These are phyloP conservation scores for Ustilago sp. DNA, from an alignment of 1,284 basidiomycete species.

Conservation along the genomic window DNA sequence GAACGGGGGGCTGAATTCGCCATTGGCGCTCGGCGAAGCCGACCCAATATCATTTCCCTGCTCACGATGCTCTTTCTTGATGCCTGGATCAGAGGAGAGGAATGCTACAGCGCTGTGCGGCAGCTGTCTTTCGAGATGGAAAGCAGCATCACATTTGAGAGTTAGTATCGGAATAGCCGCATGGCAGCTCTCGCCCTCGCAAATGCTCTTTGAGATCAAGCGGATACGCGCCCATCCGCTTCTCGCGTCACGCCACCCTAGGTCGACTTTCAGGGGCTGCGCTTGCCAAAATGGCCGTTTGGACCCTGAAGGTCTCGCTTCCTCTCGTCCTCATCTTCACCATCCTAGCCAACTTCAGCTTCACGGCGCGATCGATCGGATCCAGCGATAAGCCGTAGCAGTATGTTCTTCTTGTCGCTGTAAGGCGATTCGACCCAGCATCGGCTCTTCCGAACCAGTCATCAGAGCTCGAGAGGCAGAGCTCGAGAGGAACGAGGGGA, in stretches of 20 bases:
- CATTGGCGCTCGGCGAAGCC: not conserved
- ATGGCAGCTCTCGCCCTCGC: not conserved
- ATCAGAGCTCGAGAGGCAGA: not conserved
- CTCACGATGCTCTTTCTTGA: not conserved
- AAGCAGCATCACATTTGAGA: not conserved
- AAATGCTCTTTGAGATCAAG: slow-evolving; percentile 2
- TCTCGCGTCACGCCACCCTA: slow-evolving; percentile 15
- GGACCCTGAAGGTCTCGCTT: slow-evolving; percentile 18
- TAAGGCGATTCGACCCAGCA: not conserved
- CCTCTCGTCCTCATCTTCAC: not conserved
- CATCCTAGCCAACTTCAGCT: not conserved
- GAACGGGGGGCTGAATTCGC: not conserved
- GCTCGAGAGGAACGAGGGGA: no score
- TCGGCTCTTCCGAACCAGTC: not conserved
- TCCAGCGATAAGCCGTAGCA: not conserved
- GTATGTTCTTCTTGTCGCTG: not conserved
- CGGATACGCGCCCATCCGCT: slow-evolving; percentile 10
- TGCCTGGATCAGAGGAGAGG: not conserved
- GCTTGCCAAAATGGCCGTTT: slow-evolving; percentile 8
- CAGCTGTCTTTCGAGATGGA: no score
- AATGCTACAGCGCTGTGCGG: not conserved
- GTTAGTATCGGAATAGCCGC: not conserved
- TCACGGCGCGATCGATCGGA: not conserved
- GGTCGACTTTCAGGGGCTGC: slow-evolving; percentile 8
- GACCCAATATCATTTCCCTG: not conserved